Evolutionary conservation across 1,284 basidiomycete genomes (phyloP).

Genomic region (Trichosporon inkin): DNA sequence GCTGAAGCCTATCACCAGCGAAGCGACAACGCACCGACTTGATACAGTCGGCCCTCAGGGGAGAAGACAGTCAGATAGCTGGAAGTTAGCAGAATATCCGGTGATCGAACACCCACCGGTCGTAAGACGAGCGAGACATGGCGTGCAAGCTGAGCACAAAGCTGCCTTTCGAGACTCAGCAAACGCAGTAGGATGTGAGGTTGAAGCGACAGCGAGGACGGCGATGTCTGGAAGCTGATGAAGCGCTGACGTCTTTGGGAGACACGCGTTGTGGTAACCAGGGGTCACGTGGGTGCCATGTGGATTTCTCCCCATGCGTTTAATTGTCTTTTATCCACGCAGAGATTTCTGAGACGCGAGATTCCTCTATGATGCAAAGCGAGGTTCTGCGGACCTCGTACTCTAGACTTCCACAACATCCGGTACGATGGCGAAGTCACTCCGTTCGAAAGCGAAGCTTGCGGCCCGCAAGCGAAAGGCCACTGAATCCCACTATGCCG

Average conservation of each 20-base stretch:
- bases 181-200: neutral
- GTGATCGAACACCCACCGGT: constrained; percentile 33
- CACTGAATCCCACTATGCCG: constrained; percentile 74
- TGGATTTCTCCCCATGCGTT: neutral
- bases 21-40: constrained; percentile 85
- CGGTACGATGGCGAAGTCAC: constrained; percentile 79
- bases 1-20: neutral
- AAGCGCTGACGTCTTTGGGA: constrained; percentile 7
- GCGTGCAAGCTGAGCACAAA: constrained; percentile 7
- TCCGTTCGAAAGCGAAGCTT: constrained; percentile 83
- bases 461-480: constrained; percentile 80
- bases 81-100: constrained; percentile 17
- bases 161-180: neutral
- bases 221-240: neutral
- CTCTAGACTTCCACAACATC: constrained; percentile 7
- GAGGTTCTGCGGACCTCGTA: too few species aligned
- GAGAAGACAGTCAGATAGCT: constrained; percentile 54
- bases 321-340: neutral
- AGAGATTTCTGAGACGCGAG: constrained; percentile 13
- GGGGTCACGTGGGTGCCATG: neutral
- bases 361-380: neutral
- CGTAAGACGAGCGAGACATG: constrained; percentile 50
- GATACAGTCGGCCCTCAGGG: constrained; percentile 61
- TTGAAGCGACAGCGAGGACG: neutral
- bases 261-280: constrained; percentile 13